phyloP scores from a whole-genome alignment of 2,329 filamentous ascomycete species.

The Stenocarpella maydis region DNA sequence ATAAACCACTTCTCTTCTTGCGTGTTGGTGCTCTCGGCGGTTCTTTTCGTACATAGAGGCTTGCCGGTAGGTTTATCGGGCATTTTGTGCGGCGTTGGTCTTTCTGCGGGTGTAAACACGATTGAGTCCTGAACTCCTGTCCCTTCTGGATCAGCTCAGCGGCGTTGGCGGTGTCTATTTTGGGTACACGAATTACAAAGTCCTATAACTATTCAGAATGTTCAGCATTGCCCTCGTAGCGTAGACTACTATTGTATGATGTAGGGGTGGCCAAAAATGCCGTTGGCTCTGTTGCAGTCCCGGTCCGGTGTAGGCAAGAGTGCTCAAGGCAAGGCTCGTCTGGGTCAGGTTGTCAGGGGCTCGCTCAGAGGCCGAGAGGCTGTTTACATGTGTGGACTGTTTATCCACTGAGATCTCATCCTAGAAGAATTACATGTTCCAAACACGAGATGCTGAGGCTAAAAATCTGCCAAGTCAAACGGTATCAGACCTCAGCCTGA shows the following conservation, averaged over 20 bases:
- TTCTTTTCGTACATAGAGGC: conserved; percentile 8
- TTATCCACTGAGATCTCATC: conserved; percentile 21
- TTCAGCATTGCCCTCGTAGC: neutral
- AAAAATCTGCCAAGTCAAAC: conserved; percentile 30
- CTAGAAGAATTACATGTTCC: conserved; percentile 18
- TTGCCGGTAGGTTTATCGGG: conserved; percentile 8
- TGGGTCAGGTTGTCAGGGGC: neutral
- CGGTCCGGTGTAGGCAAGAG: no score
- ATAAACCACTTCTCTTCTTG: neutral
- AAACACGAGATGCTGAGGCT: conserved; percentile 29
- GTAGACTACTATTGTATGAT: neutral
- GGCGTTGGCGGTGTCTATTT: conserved; percentile 10
- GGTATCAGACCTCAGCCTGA: conserved; percentile 32
- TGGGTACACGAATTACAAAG: neutral
- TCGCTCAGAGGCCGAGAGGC: conserved; percentile 25
- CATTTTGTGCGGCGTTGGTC: conserved; percentile 29
- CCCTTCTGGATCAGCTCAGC: neutral
- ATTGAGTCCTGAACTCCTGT: neutral
- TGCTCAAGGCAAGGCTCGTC: neutral
- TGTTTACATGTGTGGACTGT: conserved; percentile 6
- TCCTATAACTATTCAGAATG: neutral
- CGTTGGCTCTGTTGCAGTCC: neutral
- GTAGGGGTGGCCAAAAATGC: neutral
- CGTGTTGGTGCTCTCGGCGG: neutral
- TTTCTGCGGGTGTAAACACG: neutral